A percentile compares a stretch with the other conserved stretches of the same genome.
Evolutionary conservation across 192 early-diverging fungal genomes (phyloP).

Genomic region (Powellomyces hirtus): DNA sequence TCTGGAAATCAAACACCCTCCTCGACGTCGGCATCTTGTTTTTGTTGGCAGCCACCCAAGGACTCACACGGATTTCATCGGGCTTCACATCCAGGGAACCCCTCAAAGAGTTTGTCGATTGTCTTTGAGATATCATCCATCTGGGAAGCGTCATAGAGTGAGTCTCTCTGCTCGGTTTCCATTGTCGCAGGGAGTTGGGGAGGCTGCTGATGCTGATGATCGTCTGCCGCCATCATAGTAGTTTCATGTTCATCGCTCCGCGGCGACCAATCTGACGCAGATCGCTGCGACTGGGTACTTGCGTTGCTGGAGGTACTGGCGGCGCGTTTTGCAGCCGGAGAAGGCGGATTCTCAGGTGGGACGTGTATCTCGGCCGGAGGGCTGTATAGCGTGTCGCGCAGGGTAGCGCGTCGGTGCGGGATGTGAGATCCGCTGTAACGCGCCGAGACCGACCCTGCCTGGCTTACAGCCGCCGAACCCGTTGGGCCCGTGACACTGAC

Average conservation of each 20-base stretch:
- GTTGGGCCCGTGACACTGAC: neutral
- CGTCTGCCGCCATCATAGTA: neutral
- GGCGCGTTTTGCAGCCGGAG: constrained; percentile 10
- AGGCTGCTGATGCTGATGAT: neutral
- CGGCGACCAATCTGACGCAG: too few species aligned
- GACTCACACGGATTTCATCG: neutral
- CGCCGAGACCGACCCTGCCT: neutral
- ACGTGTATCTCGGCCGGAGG: neutral
- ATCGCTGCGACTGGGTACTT: too few species aligned
- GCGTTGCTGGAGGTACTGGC: neutral
- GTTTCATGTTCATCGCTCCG: neutral
- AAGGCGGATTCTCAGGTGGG: constrained; percentile 13
- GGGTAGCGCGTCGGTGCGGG: neutral
- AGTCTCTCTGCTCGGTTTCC: too few species aligned
- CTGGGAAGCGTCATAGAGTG: too few species aligned
- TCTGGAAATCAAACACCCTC: too few species aligned
- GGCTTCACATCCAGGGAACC: constrained; percentile 3
- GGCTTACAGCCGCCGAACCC: too few species aligned
- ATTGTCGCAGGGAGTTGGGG: too few species aligned
- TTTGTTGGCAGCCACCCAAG: neutral
- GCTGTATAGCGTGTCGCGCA: neutral
- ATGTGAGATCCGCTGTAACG: neutral
- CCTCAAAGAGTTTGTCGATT: constrained; percentile 28
- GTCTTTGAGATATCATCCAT: constrained; percentile 19
- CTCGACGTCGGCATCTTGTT: too few species aligned